Conservation (phyloP, 1,139 yeast species). For the Blastobotrys aristatus region DNA sequence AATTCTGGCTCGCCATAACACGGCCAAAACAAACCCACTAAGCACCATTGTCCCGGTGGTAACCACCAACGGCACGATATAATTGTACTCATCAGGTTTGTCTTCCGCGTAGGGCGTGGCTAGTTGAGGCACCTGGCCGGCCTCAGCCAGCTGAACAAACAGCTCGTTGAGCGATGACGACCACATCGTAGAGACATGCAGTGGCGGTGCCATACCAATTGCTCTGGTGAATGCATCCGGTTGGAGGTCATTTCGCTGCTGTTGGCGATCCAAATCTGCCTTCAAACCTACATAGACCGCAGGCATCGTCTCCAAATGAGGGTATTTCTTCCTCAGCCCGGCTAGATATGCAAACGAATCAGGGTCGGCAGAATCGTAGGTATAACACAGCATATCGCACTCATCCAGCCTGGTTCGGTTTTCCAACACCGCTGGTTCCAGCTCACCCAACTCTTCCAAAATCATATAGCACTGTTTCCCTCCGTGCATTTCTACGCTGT, state of each 20-base stretch:
- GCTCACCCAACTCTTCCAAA: conserved; percentile 82
- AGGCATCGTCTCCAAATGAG: conserved; percentile 64
- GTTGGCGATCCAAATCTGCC: conserved; percentile 93
- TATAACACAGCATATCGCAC: conserved; percentile 85
- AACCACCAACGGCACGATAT: conserved; percentile 40
- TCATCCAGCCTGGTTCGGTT: conserved; percentile 67
- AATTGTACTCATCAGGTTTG: conserved; percentile 49
- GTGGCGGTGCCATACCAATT: conserved; percentile 63
- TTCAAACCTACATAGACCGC: conserved; percentile 85
- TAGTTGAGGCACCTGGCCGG: conserved; percentile 70
- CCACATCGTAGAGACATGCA: conserved; percentile 90
- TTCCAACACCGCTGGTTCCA: conserved; percentile 75
- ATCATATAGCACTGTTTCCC: conserved; percentile 93
- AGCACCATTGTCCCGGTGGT: conserved; percentile 15
- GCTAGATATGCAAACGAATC: conserved; percentile 84
- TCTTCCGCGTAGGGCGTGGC: conserved; percentile 78
- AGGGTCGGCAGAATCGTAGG: conserved; percentile 93
- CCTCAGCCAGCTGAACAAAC: conserved; percentile 82
- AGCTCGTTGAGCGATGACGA: conserved; percentile 77
- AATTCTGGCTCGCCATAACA: background rate
- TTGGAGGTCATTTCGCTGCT: conserved; percentile 76
- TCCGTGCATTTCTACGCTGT: conserved; percentile 90
- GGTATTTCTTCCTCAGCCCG: conserved; percentile 56
- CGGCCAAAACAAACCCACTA: background rate
- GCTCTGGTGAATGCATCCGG: conserved; percentile 82